Percentiles rank a stretch among this genome's conserved stretches.
Conservation (phyloP, 148 eudicot species). For the Rheum nobile region DNA sequence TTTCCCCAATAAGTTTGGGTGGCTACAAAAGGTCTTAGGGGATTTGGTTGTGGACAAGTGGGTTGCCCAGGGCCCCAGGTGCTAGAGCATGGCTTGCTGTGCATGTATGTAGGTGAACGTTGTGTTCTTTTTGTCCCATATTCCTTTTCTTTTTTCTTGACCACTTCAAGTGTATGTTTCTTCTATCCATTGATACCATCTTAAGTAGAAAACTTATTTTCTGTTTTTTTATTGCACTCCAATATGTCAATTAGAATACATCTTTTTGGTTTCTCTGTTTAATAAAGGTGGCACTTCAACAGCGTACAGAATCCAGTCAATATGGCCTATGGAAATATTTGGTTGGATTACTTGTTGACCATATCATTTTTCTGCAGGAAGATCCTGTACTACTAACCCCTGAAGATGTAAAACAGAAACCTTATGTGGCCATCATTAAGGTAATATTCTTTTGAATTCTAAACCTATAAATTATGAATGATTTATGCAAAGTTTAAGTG, state of each 20-base stretch:
- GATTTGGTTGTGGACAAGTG: too few relatives aligned
- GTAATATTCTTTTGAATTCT: constrained; percentile 16
- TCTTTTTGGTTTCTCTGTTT: neutral
- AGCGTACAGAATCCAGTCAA: neutral
- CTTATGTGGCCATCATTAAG: constrained; percentile 94
- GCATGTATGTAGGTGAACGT: neutral
- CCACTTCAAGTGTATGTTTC: neutral
- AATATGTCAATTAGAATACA: neutral
- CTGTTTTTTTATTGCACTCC: neutral
- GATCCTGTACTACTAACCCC: constrained; percentile 90
- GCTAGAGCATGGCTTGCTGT: neutral
- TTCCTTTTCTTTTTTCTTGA: neutral
- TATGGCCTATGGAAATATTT: neutral
- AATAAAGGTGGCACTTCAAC: neutral
- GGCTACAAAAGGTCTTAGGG: too few relatives aligned
- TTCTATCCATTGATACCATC: neutral
- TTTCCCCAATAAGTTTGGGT: neutral
- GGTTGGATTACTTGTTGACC: neutral
- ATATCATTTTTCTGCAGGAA: constrained; percentile 40
- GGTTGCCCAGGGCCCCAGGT: too few relatives aligned
- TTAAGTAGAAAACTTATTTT: neutral
- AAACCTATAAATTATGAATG: neutral
- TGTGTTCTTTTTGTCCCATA: neutral
- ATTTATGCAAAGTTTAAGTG: neutral
- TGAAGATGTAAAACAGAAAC: constrained; percentile 64